phyloP scores from a whole-genome alignment of 2,329 filamentous ascomycete species.

The Curvularia sp. region DNA sequence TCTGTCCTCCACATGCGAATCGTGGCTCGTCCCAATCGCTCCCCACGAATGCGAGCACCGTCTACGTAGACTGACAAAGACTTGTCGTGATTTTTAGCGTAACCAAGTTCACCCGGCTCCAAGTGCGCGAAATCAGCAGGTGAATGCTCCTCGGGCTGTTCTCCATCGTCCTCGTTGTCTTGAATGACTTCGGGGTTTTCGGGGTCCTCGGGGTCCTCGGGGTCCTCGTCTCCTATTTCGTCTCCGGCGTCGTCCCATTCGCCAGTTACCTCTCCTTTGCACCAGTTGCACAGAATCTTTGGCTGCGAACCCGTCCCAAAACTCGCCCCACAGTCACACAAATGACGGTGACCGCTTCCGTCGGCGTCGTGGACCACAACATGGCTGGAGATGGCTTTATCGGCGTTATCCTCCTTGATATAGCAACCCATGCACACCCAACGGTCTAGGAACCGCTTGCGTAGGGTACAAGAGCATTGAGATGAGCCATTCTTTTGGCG shows the following conservation, averaged over 20 bases:
- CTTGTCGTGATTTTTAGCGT: conserved; percentile 10
- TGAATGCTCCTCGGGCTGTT: conserved; percentile 11
- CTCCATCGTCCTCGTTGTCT: conserved; percentile 1
- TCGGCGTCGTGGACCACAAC: background rate
- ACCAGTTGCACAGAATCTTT: conserved; percentile 20
- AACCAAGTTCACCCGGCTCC: background rate
- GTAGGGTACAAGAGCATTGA: conserved; percentile 28
- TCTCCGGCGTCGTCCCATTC: conserved; percentile 2
- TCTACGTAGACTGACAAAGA: conserved; percentile 10
- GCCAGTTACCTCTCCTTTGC: conserved; percentile 10
- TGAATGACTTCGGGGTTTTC: background rate
- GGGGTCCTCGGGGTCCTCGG: conserved; percentile 4
- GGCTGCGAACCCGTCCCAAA: background rate
- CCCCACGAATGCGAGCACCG: conserved; percentile 3
- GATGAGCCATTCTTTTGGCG: background rate
- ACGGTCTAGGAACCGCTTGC: conserved; percentile 27
- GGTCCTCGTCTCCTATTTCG: background rate
- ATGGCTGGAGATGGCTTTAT: background rate
- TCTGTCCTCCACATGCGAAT: conserved; percentile 6
- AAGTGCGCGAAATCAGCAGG: conserved; percentile 7
- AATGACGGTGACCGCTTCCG: conserved; percentile 3
- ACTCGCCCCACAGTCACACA: conserved; percentile 13
- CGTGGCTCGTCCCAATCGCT: conserved; percentile 5
- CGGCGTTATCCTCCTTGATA: conserved; percentile 2
- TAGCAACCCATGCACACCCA: conserved; percentile 31